Evolutionary conservation across 179 eudicot genomes (phyloP), one percentile per base, ranked within the genome.

Genomic region (Spinacia oleracea): DNA sequence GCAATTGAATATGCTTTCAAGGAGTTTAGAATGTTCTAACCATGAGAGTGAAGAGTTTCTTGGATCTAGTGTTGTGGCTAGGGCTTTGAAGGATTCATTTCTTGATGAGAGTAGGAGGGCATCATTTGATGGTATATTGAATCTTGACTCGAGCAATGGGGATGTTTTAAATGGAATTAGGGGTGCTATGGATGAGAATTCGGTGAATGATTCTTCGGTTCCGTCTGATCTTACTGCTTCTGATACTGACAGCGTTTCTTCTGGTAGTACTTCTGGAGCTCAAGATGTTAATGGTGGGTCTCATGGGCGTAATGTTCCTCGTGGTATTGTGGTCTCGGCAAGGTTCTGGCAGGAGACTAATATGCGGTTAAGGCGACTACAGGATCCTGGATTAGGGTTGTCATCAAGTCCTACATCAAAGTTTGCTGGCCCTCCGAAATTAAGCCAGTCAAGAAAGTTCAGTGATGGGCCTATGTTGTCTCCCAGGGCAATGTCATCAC

Each of bases 291-390:
- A 82, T 78, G 91, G 86, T 77, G 79, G 79, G 78, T 74, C 79
- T 21, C 80, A 72, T 18, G 82, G 82, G n/a, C 84, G 82, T 51
- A 81, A 73, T 84, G 92, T 84, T 72, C 88, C 91, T 48, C 90
- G 91, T 51, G 93, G 97, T 2, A 89, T 91, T 72, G 85, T 79
- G 65, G 88, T 68, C 76, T 90, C 98, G 1, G 94, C 98, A 9
- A 91, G 84, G 85, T 93, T 96, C 84, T 96, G 99, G 99, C 99
- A 96, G 83, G 99, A 96, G 85, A 96, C 99, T 0, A 93, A 96
- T 80, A 93, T 91, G 86, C 83, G 99, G 77, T 77, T 96, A 81
- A 89, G 99, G 87, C 89, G 99, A 72, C 78, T 96, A 83, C 98
- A 93, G 81, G 98, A 96, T 85, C 89, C 99, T 1, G 92, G 96